These are phyloP conservation scores for Trichoderma parareesei DNA, from an alignment of 495 filamentous ascomycete genomes.

Conservation along the genomic window DNA sequence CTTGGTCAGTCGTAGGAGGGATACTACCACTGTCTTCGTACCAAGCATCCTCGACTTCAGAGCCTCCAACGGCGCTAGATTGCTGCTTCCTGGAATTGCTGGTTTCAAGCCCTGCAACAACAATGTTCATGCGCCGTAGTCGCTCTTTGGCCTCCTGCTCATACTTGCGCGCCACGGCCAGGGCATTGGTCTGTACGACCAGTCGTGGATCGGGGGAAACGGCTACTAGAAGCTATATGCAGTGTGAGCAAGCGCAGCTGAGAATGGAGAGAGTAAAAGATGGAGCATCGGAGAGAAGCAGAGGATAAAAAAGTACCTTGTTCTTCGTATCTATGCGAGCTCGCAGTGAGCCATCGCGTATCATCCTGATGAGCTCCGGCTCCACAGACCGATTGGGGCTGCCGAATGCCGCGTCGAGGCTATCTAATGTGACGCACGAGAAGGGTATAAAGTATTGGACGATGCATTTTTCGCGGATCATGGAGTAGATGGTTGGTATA, in stretches of 20 bases:
- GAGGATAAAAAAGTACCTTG: conserved; percentile 36
- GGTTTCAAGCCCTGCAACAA: conserved; percentile 68
- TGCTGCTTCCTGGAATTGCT: conserved; percentile 22
- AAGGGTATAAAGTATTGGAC: conserved; percentile 83
- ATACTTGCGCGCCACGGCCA: conserved; percentile 62
- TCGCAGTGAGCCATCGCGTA: conserved; percentile 59
- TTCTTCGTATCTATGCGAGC: conserved; percentile 81
- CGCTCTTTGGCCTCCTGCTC: conserved; percentile 65
- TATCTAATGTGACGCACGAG: conserved; percentile 62
- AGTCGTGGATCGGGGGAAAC: conserved; percentile 54
- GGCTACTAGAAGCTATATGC: conserved; percentile 54
- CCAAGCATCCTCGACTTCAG: conserved; percentile 16
- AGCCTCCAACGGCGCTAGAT: conserved; percentile 17
- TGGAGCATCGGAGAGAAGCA: conserved; percentile 11
- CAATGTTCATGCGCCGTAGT: conserved; percentile 64
- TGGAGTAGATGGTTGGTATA: conserved; percentile 56
- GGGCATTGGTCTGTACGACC: conserved; percentile 56
- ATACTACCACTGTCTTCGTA: conserved; percentile 10
- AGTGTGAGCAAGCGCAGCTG: conserved; percentile 6
- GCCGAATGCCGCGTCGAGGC: conserved; percentile 58
- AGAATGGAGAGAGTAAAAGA: conserved; percentile 8
- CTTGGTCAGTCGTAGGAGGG: background rate
- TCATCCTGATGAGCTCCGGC: conserved; percentile 68
- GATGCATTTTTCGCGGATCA: conserved; percentile 82
- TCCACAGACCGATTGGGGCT: conserved; percentile 53